Base-by-base conservation (phyloP, 495 filamentous ascomycete species). In the Usnea hakonensis region DNA sequence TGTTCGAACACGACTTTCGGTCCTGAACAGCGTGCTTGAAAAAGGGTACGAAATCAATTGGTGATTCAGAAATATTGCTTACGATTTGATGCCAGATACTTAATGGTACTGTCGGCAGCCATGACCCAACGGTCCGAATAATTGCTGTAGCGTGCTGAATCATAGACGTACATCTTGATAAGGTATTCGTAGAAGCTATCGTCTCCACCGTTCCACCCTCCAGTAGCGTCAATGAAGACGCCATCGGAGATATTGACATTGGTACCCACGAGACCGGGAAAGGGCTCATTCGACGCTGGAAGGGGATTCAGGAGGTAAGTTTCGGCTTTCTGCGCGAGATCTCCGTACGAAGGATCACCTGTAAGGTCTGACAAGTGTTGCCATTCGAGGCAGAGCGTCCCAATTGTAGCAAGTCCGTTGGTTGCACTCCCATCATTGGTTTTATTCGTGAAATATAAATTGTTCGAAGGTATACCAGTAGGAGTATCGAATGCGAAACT, bases 131-230 rank as follows among this genome's bases (percentile, higher is more conserved):
- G 82, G 65, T 90, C 85, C 61, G 77, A 80, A 74, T 91, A 90
- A 2, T 69, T 37, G 13, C 58, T 74, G 65, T 87, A 95, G 11
- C 84, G 81, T 38, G 72, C 59, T 14, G 86, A 79, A 69, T 91
- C 87, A 70, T 95, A 95, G 64, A 95, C 74, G 67, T 86, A 95
- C 89, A 94, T 93, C 79, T 96, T 96, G 71, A 96, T 87, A 30
- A 95, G 81, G 66, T 96, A 96, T 75, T 96, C 91, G 73, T 95
- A 96, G 76, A 86, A 94, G 30, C 84, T 88, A 73, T 96, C 91
- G 50, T 81, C 82, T 13, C 89, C 87, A 54, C 88, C 90, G 63
- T 84, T 82, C 91, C 91, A 96, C 28, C 88, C 86, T 48, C 92
- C 90, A 13, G 61, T 63, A 21, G 80, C 78, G 63, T 94, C 83